These are phyloP conservation scores for Hypoxylon sp. DNA, from an alignment of 2,329 filamentous ascomycete species.

Conservation along the genomic window DNA sequence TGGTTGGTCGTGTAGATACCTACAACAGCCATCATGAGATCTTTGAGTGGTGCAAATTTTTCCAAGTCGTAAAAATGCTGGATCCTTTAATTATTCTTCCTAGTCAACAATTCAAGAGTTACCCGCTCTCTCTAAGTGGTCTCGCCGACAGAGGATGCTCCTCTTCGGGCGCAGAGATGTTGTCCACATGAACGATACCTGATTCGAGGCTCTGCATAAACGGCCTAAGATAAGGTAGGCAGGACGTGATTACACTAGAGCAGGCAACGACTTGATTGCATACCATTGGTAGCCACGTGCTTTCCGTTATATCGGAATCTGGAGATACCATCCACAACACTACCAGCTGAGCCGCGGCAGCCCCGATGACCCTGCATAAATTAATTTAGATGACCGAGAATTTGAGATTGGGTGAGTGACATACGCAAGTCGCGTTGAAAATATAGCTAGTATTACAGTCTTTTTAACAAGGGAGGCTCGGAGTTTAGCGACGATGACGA, in stretches of 20 bases:
- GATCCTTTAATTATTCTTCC: too few species aligned
- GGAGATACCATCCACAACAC: constrained; percentile 18
- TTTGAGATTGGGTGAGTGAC: background rate
- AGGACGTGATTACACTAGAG: constrained; percentile 36
- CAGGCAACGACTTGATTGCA: constrained; percentile 23
- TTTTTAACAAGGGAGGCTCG: too few species aligned
- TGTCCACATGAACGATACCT: constrained; percentile 35
- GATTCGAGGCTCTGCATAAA: constrained; percentile 38
- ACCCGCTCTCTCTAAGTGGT: background rate
- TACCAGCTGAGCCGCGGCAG: constrained; percentile 5
- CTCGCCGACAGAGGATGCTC: constrained; percentile 3
- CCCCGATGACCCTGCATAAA: constrained; percentile 13
- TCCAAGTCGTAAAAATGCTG: too few species aligned
- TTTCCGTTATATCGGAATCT: background rate
- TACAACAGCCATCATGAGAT: too few species aligned
- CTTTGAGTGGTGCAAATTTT: too few species aligned
- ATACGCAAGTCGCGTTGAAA: constrained; percentile 20
- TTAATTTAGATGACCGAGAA: background rate
- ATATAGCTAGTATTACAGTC: too few species aligned
- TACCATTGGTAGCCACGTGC: constrained; percentile 14
- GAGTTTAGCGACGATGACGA: too few species aligned
- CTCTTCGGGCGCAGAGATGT: background rate
- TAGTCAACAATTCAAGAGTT: background rate
- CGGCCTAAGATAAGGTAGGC: constrained; percentile 37
- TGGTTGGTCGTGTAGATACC: too few species aligned